phyloP scores from a whole-genome alignment of 1,284 basidiomycete species.

The Boletus sp. region DNA sequence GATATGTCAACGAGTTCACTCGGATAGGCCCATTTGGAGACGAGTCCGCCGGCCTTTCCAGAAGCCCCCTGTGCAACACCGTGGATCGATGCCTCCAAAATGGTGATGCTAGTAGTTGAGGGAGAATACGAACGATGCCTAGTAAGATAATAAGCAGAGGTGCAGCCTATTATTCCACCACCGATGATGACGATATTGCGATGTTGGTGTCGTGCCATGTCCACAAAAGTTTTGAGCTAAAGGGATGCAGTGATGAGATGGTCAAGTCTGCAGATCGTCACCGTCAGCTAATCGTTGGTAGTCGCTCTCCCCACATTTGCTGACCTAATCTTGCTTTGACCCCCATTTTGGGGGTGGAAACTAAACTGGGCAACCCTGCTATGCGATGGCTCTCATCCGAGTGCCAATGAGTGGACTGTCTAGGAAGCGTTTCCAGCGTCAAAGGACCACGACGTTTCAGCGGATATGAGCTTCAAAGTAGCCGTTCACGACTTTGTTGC shows the following conservation, averaged over 20 bases:
- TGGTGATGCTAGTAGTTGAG: slow-evolving; percentile 45
- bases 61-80: slow-evolving; percentile 76
- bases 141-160: slow-evolving; percentile 79
- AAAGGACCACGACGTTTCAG: background rate
- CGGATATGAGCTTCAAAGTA: slow-evolving; percentile 6
- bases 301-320: too few relatives aligned
- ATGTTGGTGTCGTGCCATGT: slow-evolving; percentile 19
- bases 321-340: background rate
- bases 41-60: slow-evolving; percentile 90
- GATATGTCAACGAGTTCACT: slow-evolving; percentile 76
- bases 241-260: background rate
- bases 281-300: too few relatives aligned
- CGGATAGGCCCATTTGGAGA: slow-evolving; percentile 79
- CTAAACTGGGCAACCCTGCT: background rate
- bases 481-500: slow-evolving; percentile 28
- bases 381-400: background rate
- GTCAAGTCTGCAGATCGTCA: background rate
- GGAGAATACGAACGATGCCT: slow-evolving; percentile 48
- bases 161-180: slow-evolving; percentile 76
- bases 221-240: too few relatives aligned
- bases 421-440: slow-evolving; percentile 1
- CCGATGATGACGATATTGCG: slow-evolving; percentile 45
- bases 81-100: slow-evolving; percentile 73
- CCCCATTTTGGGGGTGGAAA: slow-evolving; percentile 8
- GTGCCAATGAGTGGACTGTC: slow-evolving; percentile 4